Percentiles rank a stretch among this genome's conserved stretches.
Conservation (phyloP, 139 green algal genomes). For the Chlorella sp. region DNA sequence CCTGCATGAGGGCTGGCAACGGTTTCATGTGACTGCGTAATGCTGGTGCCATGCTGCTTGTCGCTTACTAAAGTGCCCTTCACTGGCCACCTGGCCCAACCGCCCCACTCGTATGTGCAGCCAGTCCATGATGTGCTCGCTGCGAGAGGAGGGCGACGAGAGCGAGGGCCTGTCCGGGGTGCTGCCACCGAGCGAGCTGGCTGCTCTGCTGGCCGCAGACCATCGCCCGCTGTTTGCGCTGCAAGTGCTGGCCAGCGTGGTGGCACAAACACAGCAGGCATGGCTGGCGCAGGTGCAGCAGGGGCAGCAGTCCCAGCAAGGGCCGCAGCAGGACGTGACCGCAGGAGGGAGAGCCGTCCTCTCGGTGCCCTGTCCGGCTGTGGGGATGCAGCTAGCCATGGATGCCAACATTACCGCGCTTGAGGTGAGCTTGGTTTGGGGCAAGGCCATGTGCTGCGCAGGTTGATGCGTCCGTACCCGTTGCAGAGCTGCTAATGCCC, state of each 20-base stretch:
- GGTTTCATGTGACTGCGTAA: too few species aligned
- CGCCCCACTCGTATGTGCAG: too few species aligned
- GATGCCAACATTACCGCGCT: constrained; percentile 71
- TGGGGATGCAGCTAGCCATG: constrained; percentile 38
- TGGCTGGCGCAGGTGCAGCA: not conserved
- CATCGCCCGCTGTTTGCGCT: constrained; percentile 45
- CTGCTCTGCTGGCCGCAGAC: constrained; percentile 28
- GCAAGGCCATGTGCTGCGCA: too few species aligned
- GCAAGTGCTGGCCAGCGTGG: constrained; percentile 36
- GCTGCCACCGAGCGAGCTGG: constrained; percentile 39
- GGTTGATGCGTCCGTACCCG: too few species aligned
- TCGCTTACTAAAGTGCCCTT: too few species aligned
- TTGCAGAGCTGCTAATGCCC: too few species aligned
- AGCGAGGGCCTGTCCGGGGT: not conserved
- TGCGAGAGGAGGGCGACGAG: constrained; percentile 26
- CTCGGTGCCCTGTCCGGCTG: not conserved
- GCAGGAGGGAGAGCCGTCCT: too few species aligned
- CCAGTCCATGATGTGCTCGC: constrained; percentile 31
- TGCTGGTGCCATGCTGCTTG: too few species aligned
- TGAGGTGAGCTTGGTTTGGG: constrained; percentile 38
- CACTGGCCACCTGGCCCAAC: too few species aligned
- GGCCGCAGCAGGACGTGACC: not conserved
- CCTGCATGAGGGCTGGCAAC: too few species aligned
- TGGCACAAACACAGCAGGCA: not conserved
- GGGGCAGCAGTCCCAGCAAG: constrained; percentile 12